Percentiles rank a stretch among this genome's conserved stretches.
These are phyloP conservation scores for Triticum dicoccoides DNA, from an alignment of 176 grass and related monocot genomes.

Conservation along the genomic window DNA sequence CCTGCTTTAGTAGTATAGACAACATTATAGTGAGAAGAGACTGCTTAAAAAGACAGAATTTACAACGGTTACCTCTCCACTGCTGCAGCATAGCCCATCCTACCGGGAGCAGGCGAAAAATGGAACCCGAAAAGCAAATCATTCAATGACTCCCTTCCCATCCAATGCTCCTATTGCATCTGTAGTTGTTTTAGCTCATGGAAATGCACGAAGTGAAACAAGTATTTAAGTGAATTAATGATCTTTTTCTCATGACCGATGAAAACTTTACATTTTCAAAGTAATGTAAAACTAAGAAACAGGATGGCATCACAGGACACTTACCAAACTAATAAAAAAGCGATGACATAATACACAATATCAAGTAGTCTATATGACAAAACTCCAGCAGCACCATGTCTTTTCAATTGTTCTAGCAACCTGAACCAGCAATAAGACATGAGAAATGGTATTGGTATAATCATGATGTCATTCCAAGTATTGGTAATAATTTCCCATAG, in stretches of 20 bases:
- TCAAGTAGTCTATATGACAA: conserved; percentile 93
- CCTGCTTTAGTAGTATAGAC: conserved; percentile 36
- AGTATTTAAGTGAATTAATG: neutral
- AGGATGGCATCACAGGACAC: neutral
- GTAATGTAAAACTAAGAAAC: conserved; percentile 4
- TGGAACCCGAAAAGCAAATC: conserved; percentile 66
- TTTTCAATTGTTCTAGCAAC: conserved; percentile 70
- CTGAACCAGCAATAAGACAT: conserved; percentile 25
- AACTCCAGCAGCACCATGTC: conserved; percentile 85
- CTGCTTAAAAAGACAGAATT: neutral
- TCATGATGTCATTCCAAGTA: neutral
- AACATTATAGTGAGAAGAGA: neutral
- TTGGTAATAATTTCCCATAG: neutral
- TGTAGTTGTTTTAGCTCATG: neutral
- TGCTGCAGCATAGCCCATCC: conserved; percentile 73
- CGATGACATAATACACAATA: conserved; percentile 72
- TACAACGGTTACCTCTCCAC: conserved; percentile 64
- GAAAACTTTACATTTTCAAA: neutral
- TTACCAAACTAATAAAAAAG: conserved; percentile 89
- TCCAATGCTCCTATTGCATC: neutral
- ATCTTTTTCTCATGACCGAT: neutral
- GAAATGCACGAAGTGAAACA: neutral
- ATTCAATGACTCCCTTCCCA: neutral
- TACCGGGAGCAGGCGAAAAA: conserved; percentile 79
- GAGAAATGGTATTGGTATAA: too few species aligned